Conservation (phyloP, 306 rosid species). For the Dalbergia oliveri region DNA sequence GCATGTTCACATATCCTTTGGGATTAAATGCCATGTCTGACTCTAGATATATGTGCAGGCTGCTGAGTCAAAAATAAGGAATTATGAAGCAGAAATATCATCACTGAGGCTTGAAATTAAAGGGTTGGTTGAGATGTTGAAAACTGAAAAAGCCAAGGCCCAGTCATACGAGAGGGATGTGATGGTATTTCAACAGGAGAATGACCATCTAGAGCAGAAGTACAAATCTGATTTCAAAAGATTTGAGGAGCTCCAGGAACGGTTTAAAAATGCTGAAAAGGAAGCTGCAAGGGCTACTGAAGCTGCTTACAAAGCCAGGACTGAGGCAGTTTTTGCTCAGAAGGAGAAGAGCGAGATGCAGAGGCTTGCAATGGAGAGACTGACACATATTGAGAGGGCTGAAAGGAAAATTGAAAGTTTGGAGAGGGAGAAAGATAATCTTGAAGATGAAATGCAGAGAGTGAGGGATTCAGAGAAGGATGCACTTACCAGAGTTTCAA, state of each 20-base stretch:
- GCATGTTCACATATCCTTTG: neutral
- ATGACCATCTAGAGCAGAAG: constrained; percentile 71
- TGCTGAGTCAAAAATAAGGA: constrained; percentile 76
- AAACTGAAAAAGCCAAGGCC: constrained; percentile 62
- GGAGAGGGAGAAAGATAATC: constrained; percentile 61
- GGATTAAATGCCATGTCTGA: constrained; percentile 15
- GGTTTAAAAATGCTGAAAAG: constrained; percentile 72
- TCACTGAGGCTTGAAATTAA: constrained; percentile 64
- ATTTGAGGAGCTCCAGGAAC: constrained; percentile 74
- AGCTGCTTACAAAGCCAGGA: constrained; percentile 80
- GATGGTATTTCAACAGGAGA: constrained; percentile 75
- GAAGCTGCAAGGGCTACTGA: constrained; percentile 76
- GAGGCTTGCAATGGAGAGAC: constrained; percentile 80
- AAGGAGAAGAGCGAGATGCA: constrained; percentile 83
- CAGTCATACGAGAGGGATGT: constrained; percentile 76
- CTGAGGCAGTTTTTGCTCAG: constrained; percentile 69
- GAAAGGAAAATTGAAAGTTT: constrained; percentile 73
- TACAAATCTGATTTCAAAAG: constrained; percentile 65
- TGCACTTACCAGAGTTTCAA: constrained; percentile 61
- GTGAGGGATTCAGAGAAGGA: constrained; percentile 66
- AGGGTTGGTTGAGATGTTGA: constrained; percentile 64
- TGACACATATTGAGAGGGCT: constrained; percentile 73
- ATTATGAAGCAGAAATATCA: constrained; percentile 69
- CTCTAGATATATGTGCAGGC: constrained; percentile 58
- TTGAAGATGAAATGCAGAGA: constrained; percentile 56